Conservation (phyloP, 2,329 filamentous ascomycete genomes). For the Cryphonectria naterciae region DNA sequence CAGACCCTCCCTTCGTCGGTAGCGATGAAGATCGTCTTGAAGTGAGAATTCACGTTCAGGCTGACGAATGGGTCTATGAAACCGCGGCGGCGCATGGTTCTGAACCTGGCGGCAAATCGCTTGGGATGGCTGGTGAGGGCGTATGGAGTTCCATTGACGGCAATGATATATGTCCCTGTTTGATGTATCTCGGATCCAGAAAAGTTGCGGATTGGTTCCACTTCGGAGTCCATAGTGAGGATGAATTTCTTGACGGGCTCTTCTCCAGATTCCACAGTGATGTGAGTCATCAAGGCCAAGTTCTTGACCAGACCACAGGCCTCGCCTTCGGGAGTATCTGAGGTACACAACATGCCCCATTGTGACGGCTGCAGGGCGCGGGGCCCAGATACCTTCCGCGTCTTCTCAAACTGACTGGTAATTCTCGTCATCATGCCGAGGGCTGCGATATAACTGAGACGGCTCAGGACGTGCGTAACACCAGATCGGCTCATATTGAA, state of each 20-base stretch:
- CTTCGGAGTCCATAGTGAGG: conserved; percentile 83
- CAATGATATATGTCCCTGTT: conserved; percentile 83
- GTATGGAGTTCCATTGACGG: conserved; percentile 93
- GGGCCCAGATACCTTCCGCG: conserved; percentile 92
- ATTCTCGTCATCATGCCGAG: conserved; percentile 99
- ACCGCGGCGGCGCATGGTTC: conserved; percentile 83
- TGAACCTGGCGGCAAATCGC: conserved; percentile 81
- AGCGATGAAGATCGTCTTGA: conserved; percentile 89
- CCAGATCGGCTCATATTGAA: conserved; percentile 99
- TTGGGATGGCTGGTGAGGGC: conserved; percentile 87
- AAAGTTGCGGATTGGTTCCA: conserved; percentile 72
- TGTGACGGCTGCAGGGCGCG: conserved; percentile 96
- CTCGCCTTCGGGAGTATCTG: conserved; percentile 97
- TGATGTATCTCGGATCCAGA: conserved; percentile 84
- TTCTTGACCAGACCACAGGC: conserved; percentile 98
- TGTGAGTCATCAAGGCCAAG: conserved; percentile 97
- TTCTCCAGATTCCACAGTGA: conserved; percentile 95
- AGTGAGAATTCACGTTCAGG: conserved; percentile 93
- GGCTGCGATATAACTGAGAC: conserved; percentile 93
- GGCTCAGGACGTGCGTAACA: conserved; percentile 93
- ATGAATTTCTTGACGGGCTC: conserved; percentile 85
- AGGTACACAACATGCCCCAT: conserved; percentile 96
- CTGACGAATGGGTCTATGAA: conserved; percentile 96
- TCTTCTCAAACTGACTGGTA: conserved; percentile 98
- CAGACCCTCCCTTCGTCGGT: conserved; percentile 98